Evolutionary conservation across 306 rosid genomes (phyloP).

Genomic region (Bauhinia variegata): DNA sequence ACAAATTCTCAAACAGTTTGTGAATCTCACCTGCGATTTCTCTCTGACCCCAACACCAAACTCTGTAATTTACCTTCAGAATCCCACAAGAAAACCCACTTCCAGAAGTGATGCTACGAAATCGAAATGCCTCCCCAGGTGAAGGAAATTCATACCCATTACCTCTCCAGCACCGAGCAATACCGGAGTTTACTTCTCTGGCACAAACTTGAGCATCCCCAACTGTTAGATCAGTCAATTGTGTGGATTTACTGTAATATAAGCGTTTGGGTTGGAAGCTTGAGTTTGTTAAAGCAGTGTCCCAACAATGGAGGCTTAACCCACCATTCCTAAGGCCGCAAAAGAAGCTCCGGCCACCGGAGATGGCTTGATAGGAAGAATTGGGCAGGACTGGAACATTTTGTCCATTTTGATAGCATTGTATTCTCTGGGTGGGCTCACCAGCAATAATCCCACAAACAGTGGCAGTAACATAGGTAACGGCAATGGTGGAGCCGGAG

Average conservation of each 20-base stretch:
- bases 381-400: constrained; percentile 34
- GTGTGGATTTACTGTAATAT: constrained; percentile 30
- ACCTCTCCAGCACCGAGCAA: constrained; percentile 54
- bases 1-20: constrained; percentile 36
- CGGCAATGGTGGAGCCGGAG: constrained; percentile 45
- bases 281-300: constrained; percentile 4
- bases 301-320: constrained; percentile 50
- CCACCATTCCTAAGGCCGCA: constrained; percentile 52
- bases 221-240: constrained; percentile 46
- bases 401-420: constrained; percentile 34
- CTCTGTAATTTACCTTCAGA: constrained; percentile 21
- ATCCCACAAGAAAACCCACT: constrained; percentile 51
- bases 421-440: constrained; percentile 29
- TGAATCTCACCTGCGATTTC: constrained; percentile 34
- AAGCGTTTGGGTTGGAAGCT: constrained; percentile 30
- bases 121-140: constrained; percentile 29
- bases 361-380: constrained; percentile 39
- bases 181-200: constrained; percentile 45
- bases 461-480: constrained; percentile 43
- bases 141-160: constrained; percentile 28
- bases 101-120: constrained; percentile 43
- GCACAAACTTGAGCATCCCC: constrained; percentile 58
- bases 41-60: constrained; percentile 52
- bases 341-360: constrained; percentile 58
- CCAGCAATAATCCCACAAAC: constrained; percentile 48